phyloP scores from a whole-genome alignment of 2,329 filamentous ascomycete species.

The Cladophialophora carrionii region DNA sequence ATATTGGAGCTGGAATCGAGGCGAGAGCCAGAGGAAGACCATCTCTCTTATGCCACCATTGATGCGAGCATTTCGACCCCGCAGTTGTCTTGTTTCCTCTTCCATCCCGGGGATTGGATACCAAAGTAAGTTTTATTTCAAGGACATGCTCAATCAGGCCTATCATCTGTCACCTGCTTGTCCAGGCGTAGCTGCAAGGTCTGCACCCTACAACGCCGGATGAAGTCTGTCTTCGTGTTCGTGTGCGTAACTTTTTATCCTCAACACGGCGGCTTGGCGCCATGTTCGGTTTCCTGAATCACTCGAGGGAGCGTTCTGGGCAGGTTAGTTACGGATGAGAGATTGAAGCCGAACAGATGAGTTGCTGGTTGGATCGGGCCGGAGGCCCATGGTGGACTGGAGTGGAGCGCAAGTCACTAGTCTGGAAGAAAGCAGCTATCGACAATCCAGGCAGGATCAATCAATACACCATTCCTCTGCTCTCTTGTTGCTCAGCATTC shows the following conservation, averaged over 20 bases:
- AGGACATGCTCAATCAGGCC: neutral
- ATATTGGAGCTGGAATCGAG: neutral
- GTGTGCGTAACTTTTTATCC: neutral
- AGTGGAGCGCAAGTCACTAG: neutral
- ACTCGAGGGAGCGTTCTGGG: constrained; percentile 65
- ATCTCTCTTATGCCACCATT: neutral
- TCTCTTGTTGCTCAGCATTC: neutral
- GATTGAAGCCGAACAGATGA: constrained; percentile 66
- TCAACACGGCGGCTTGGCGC: constrained; percentile 50
- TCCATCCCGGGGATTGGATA: neutral
- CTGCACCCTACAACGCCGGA: neutral
- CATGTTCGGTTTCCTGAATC: constrained; percentile 70
- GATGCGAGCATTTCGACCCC: neutral
- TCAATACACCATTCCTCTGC: neutral
- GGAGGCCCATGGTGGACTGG: constrained; percentile 37
- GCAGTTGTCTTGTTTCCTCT: neutral
- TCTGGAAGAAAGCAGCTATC: neutral
- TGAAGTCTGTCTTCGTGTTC: neutral
- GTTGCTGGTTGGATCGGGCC: constrained; percentile 71
- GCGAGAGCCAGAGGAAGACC: neutral
- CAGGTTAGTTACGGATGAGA: constrained; percentile 68
- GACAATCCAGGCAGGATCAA: neutral
- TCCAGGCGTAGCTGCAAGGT: neutral
- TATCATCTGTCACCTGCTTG: neutral
- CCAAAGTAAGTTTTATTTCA: neutral